phyloP scores from a whole-genome alignment of 2,329 filamentous ascomycete species.

The Xylaria sp. region DNA sequence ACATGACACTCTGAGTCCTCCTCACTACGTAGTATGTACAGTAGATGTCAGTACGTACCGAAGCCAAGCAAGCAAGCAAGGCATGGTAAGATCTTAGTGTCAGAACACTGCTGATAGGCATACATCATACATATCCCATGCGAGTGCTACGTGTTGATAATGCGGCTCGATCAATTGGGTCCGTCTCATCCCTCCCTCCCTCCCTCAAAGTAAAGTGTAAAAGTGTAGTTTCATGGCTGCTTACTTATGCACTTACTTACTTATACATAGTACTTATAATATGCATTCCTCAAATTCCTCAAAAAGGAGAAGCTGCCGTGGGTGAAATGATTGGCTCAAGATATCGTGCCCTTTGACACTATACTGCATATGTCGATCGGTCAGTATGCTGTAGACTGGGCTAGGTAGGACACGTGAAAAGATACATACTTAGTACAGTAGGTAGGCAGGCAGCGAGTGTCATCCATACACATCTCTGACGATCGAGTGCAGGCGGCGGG shows the following conservation, averaged over 20 bases:
- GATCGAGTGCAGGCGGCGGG: conserved; percentile 5
- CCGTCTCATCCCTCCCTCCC: no score
- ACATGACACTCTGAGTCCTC: no score
- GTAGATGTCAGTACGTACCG: no score
- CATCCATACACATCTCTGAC: not conserved
- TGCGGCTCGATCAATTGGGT: conserved; percentile 32
- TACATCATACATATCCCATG: not conserved
- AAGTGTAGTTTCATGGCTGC: conserved; percentile 7
- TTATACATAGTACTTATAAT: no score
- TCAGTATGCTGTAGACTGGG: no score
- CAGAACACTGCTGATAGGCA: no score
- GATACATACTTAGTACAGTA: no score
- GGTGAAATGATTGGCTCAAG: conserved; percentile 7
- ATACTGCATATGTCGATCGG: no score
- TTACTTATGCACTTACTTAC: not conserved
- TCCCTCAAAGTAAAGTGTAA: no score
- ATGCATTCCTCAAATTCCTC: no score
- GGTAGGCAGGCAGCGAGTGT: no score
- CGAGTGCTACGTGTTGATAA: conserved; percentile 33
- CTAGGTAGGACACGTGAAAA: conserved; percentile 12
- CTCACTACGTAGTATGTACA: no score
- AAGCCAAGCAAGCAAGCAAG: not conserved
- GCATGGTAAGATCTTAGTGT: not conserved
- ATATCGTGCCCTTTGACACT: conserved; percentile 1
- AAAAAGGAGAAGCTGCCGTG: not conserved